A percentile compares a stretch with the other conserved stretches of the same genome.
These are phyloP conservation scores for Dalbergia cochinchinensis DNA, from an alignment of 306 rosid genomes.

Conservation along the genomic window DNA sequence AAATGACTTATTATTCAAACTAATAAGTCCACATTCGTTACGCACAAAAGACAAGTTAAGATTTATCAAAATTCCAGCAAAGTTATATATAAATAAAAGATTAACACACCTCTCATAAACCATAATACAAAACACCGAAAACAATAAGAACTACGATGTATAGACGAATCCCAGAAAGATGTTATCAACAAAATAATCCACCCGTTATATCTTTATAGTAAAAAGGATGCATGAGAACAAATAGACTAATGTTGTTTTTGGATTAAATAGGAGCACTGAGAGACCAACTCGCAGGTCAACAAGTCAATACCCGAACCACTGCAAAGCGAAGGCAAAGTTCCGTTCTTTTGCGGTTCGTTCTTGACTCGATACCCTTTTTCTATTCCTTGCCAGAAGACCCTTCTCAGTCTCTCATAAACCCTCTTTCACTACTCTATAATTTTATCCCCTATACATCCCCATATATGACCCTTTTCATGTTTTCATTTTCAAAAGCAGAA, in stretches of 20 bases:
- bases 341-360: conserved; percentile 75
- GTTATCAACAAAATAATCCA: neutral
- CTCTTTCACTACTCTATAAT: conserved; percentile 45
- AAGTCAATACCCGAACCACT: conserved; percentile 98
- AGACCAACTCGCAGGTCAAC: conserved; percentile 50
- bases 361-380: conserved; percentile 71
- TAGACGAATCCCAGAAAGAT: neutral
- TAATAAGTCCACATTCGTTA: no score
- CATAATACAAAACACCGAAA: neutral
- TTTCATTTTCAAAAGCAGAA: neutral
- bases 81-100: no score
- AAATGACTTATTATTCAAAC: no score
- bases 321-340: neutral
- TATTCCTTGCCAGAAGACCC: neutral
- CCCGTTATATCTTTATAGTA: neutral
- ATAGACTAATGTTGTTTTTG: neutral
- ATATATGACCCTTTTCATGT: neutral
- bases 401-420: conserved; percentile 14
- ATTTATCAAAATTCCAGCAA: no score
- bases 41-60: no score
- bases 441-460: conserved; percentile 35
- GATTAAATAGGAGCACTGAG: neutral
- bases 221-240: neutral
- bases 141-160: neutral
- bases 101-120: neutral